Conservation (phyloP, 2,329 filamentous ascomycete species). For the Cladosporium cucumerinum region DNA sequence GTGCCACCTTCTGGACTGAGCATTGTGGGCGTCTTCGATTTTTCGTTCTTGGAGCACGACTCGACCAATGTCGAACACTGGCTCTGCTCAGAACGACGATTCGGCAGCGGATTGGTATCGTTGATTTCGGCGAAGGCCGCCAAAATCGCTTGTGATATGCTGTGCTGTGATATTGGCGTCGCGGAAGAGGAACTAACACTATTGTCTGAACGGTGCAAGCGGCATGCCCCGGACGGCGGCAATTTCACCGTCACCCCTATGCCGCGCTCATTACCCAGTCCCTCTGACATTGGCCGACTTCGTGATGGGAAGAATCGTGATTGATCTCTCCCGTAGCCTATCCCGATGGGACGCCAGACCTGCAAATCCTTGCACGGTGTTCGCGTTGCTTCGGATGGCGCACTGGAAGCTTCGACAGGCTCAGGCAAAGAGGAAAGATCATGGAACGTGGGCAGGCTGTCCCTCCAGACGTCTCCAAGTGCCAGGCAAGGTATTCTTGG, state of each 20-base stretch:
- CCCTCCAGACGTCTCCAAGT: conserved; percentile 21
- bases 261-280: neutral
- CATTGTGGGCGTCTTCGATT: neutral
- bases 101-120: neutral
- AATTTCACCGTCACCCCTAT: conserved; percentile 24
- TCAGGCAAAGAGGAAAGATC: conserved; percentile 30
- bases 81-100: neutral
- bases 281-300: neutral
- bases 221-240: conserved; percentile 22
- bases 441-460: conserved; percentile 27
- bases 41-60: neutral
- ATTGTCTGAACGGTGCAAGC: conserved; percentile 22
- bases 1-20: too few species aligned
- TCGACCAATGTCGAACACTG: neutral
- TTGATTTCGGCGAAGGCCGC: neutral
- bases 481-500: conserved; percentile 28
- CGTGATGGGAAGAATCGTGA: conserved; percentile 31
- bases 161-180: neutral
- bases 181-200: neutral
- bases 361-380: conserved; percentile 20
- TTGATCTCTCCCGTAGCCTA: conserved; percentile 23
- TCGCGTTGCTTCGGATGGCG: neutral
- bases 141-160: neutral
- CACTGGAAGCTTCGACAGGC: conserved; percentile 12
- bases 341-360: conserved; percentile 20